phyloP scores from a whole-genome alignment of 345 rosid genomes.

The Salix purpurea region DNA sequence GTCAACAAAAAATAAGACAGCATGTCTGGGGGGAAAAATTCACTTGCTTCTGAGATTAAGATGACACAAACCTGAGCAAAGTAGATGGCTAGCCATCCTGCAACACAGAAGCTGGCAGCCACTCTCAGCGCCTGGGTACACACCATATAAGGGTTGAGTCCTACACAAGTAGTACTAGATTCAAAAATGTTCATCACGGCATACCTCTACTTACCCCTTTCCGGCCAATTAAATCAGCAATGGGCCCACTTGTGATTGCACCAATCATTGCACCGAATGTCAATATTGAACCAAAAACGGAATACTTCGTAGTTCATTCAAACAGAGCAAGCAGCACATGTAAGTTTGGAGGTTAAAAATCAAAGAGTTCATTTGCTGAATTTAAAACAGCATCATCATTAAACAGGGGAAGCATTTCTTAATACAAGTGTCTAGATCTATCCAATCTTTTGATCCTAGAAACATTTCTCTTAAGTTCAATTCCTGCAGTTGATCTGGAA shows the following conservation, averaged over 20 bases:
- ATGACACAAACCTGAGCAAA: conserved; percentile 40
- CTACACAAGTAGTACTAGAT: no score
- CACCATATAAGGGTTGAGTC: no score
- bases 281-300: conserved; percentile 79
- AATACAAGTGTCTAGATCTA: no score
- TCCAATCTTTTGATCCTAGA: no score
- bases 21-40: not conserved
- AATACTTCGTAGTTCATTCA: conserved; percentile 41
- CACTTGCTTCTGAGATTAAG: no score
- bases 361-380: no score
- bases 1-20: not conserved
- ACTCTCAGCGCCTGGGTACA: conserved; percentile 65
- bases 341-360: no score
- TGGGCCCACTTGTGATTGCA: conserved; percentile 65
- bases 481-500: no score
- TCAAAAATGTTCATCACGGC: not conserved
- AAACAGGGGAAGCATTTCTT: no score
- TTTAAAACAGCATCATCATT: no score
- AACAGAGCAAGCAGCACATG: no score
- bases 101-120: conserved; percentile 57
- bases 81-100: conserved; percentile 73
- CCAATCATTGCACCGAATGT: conserved; percentile 90
- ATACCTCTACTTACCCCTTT: conserved; percentile 55
- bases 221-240: conserved; percentile 66
- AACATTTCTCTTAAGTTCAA: no score